phyloP scores from a whole-genome alignment of 139 green algal species.

The Astrephomene gubernaculifera region DNA sequence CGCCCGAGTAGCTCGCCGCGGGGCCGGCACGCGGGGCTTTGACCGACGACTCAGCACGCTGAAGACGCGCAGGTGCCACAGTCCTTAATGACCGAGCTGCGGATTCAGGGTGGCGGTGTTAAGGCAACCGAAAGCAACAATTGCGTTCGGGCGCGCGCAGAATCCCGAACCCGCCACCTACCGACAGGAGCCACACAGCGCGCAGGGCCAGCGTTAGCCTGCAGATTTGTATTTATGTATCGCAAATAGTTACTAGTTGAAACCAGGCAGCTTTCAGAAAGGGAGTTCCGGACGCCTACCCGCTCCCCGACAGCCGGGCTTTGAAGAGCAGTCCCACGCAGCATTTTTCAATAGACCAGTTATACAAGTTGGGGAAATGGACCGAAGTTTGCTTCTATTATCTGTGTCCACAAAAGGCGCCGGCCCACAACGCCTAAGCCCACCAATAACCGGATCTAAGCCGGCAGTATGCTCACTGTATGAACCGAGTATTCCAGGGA shows the following conservation, averaged over 20 bases:
- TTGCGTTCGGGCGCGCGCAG: neutral
- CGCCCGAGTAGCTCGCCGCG: conserved; percentile 30
- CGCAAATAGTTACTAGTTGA: neutral
- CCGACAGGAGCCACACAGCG: conserved; percentile 11
- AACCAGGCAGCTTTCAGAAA: too few relatives aligned
- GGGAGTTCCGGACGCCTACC: too few relatives aligned
- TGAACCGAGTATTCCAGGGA: too few relatives aligned
- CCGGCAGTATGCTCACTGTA: too few relatives aligned
- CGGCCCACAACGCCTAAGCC: too few relatives aligned
- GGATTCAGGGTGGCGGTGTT: too few relatives aligned
- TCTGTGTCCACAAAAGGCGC: neutral
- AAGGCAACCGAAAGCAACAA: too few relatives aligned
- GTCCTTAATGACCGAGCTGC: neutral
- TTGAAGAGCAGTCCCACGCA: neutral
- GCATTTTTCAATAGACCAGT: too few relatives aligned
- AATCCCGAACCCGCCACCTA: neutral
- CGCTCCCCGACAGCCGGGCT: conserved; percentile 7
- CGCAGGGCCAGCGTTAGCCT: neutral
- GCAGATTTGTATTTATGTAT: neutral
- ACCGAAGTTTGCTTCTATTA: too few relatives aligned
- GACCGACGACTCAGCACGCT: neutral
- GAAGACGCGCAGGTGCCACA: neutral
- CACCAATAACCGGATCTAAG: too few relatives aligned
- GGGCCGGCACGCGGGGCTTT: neutral
- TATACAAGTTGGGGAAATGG: too few relatives aligned